These are phyloP conservation scores for Colletotrichum tropicicola DNA, from an alignment of 2,329 filamentous ascomycete genomes.

Conservation along the genomic window DNA sequence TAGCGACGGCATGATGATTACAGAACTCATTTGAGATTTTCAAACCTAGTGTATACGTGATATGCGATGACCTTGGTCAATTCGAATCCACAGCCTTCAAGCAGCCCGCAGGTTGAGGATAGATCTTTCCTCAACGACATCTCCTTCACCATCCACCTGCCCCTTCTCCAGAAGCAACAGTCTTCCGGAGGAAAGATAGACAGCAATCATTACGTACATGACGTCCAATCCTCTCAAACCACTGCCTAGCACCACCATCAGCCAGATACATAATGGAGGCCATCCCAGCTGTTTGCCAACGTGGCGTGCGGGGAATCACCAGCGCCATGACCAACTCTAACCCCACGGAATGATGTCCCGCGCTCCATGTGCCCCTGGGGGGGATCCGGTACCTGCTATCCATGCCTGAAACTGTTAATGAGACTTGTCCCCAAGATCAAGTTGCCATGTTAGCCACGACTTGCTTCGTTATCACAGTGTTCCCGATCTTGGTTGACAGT, in stretches of 20 bases:
- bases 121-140: too few relatives aligned
- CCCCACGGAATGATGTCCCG: background rate
- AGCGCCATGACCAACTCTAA: background rate
- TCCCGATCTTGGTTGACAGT: background rate
- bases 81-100: too few relatives aligned
- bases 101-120: too few relatives aligned
- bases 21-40: too few relatives aligned
- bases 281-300: background rate
- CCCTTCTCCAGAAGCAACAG: too few relatives aligned
- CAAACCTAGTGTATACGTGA: too few relatives aligned
- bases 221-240: background rate
- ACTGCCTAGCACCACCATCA: too few relatives aligned
- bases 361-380: background rate
- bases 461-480: background rate
- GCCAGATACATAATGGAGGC: background rate
- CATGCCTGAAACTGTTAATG: background rate
- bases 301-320: constrained; percentile 21
- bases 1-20: too few relatives aligned
- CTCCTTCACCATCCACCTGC: too few relatives aligned
- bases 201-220: background rate
- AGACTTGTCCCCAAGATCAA: background rate
- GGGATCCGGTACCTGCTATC: background rate
- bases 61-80: too few relatives aligned
- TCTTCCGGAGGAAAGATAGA: too few relatives aligned
- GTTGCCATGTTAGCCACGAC: background rate